Evolutionary conservation across 768 basidiomycete genomes (phyloP), one percentile per base, ranked within the genome.

Genomic region (Lactifluus piperatus): DNA sequence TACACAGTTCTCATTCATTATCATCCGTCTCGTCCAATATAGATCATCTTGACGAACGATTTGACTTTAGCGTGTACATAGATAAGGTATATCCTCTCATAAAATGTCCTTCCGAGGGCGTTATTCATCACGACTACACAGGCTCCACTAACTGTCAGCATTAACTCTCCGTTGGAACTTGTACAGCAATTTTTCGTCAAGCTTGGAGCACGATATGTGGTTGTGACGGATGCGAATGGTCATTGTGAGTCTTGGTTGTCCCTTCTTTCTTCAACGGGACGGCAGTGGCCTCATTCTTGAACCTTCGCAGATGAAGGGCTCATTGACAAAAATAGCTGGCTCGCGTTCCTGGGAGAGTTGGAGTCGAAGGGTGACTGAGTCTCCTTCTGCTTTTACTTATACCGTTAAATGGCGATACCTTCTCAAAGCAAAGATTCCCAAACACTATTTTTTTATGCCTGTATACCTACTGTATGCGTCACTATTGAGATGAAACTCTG

Each of bases 171-270:
- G 0, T 77, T 98, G 69, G 91, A 97, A 71, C 80, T 97, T 50
- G 79, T 97, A 0, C 95, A 97, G 68, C 91, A 91, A 68, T 82
- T 95, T 68, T 98, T 98, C 67, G 86, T 85, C 58, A 97, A 97
- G 71, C 81, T 98, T 20, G 97, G 97, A 0, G 90, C 92, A 11
- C 81, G 91, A 64, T 94, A 95, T 67, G 82, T 98, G 22, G 77
- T 97, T 27, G 83, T 97, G 6, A 86, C 82, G 1, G 90, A 97
- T 68, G 73, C 80, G 2, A 83, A 91, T 52, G 94, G 94, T 6
- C 72, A 83, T 46, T 98, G 91, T 92, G 68, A 68, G 85, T 71
- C 52, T 37, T 27, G n/a, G n/a, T 8, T 20, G 50, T 18, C 18
- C 43, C 26, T 44, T 24, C 4, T 24, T n/a, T n/a, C 9, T 7